phyloP scores from a whole-genome alignment of 2,329 filamentous ascomycete species.

The Aspergillus uvarum region DNA sequence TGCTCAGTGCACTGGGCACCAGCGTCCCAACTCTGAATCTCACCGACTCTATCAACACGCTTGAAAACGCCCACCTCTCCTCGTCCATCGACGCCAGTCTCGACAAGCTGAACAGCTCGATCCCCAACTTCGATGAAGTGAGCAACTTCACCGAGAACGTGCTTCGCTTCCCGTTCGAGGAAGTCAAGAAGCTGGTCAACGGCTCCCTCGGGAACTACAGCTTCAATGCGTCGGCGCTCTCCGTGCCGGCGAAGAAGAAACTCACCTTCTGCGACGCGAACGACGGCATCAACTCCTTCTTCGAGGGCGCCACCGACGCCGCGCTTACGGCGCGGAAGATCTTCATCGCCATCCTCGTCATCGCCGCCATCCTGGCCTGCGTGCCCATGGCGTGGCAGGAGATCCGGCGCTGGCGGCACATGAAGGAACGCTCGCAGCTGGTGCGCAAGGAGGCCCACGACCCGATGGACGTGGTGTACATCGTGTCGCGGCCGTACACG shows the following conservation, averaged over 20 bases:
- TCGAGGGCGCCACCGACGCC: conserved; percentile 67
- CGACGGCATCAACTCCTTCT: conserved; percentile 79
- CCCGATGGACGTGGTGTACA: conserved; percentile 83
- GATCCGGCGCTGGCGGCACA: conserved; percentile 71
- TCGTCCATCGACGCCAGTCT: conserved; percentile 68
- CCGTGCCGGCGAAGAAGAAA: conserved; percentile 76
- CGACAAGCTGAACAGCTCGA: conserved; percentile 69
- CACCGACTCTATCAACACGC: conserved; percentile 60
- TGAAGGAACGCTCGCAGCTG: conserved; percentile 67
- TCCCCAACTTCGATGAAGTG: conserved; percentile 81
- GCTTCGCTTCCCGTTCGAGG: conserved; percentile 76
- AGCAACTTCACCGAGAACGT: conserved; percentile 76
- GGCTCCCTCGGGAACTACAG: conserved; percentile 68
- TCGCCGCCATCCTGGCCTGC: conserved; percentile 71
- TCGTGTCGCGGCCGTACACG: conserved; percentile 77
- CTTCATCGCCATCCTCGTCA: conserved; percentile 71
- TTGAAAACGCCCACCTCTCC: conserved; percentile 70
- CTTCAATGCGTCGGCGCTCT: conserved; percentile 76
- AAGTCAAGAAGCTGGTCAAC: conserved; percentile 73
- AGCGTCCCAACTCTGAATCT: conserved; percentile 63
- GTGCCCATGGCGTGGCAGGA: conserved; percentile 79
- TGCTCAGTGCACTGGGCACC: conserved; percentile 50
- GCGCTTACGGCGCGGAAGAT: conserved; percentile 68
- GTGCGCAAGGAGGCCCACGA: conserved; percentile 69
- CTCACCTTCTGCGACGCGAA: conserved; percentile 88